Evolutionary conservation across 345 rosid genomes (phyloP), one percentile per base, ranked within the genome.

Genomic region (Boechera stricta): DNA sequence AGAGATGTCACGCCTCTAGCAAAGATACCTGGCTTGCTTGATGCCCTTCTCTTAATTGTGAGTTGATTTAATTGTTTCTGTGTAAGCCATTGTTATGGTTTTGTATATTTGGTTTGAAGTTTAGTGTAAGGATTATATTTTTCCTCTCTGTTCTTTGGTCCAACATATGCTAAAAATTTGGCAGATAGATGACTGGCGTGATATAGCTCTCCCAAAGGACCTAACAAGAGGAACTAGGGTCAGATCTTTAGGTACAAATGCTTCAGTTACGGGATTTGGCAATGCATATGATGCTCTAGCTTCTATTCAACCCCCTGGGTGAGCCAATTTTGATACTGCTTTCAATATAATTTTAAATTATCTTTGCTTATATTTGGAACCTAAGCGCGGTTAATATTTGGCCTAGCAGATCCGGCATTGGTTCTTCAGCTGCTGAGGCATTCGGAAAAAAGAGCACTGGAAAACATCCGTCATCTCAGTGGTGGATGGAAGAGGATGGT

Each of bases 151-250:
- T 67, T 21, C 41, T 52, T 15, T 39, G 1, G 13, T 16, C 67
- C 24, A 48, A 62, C 33, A 15, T 65, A 64, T 56, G 29, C 31
- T 18, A 11, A 13, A 13, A 65, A 18, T 62, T 64, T 81, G 68
- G 74, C 87, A 92, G 99, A 91, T 95, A 53, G 99, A 95, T 86
- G 98, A 95, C 57, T 92, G 98, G 98, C 92, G 92, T 29, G 99
- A 92, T 76, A 79, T 95, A 44, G 87, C 87, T 7, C 84, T 91
- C 39, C 96, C 99, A 1, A 91, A 80, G 71, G 97, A 88, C 32
- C 84, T 84, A 15, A 72, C 69, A 24, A 91, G 83, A 76, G 83
- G 69, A 49, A 67, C 85, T 32, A 89, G 99, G 78, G 77, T 65
- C 41, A 90, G 97, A 76, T 82, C 91, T 7, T 82, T 95, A 76